These are phyloP conservation scores for Tetrahymena thermophila DNA, from an alignment of 73 alveolate species.

Conservation along the genomic window DNA sequence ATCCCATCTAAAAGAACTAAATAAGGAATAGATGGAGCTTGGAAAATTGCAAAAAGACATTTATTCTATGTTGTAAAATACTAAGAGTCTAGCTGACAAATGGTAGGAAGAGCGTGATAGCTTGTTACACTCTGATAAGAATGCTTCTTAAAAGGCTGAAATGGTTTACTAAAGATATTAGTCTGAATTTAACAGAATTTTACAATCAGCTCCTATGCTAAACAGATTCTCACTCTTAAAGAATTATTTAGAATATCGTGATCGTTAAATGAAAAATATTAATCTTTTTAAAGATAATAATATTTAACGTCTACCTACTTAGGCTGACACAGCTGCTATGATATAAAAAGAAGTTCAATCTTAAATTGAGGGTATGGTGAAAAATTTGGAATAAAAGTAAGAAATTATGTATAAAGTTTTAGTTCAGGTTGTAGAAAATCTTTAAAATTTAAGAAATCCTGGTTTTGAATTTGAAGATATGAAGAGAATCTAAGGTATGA, in stretches of 20 bases:
- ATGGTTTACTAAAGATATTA: neutral
- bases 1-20: neutral
- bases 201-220: neutral
- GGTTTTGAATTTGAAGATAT: neutral
- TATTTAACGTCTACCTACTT: neutral
- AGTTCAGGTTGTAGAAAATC: neutral
- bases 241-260: neutral
- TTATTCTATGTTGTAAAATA: neutral
- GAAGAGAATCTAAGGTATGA: neutral
- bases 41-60: neutral
- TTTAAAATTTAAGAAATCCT: neutral
- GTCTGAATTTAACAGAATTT: neutral
- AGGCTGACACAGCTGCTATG: neutral
- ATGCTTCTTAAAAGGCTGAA: neutral
- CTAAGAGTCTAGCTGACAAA: neutral
- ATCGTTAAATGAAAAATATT: neutral
- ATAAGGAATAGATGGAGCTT: neutral
- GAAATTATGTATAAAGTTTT: neutral
- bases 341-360: neutral
- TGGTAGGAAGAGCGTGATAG: neutral
- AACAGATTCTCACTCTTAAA: neutral
- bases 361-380: neutral
- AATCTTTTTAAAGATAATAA: neutral
- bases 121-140: neutral
- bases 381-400: neutral